Evolutionary conservation across 352 stramenopile species (phyloP), one percentile per base, ranked within the genome.

Genomic region (Pythium phragmiticola): DNA sequence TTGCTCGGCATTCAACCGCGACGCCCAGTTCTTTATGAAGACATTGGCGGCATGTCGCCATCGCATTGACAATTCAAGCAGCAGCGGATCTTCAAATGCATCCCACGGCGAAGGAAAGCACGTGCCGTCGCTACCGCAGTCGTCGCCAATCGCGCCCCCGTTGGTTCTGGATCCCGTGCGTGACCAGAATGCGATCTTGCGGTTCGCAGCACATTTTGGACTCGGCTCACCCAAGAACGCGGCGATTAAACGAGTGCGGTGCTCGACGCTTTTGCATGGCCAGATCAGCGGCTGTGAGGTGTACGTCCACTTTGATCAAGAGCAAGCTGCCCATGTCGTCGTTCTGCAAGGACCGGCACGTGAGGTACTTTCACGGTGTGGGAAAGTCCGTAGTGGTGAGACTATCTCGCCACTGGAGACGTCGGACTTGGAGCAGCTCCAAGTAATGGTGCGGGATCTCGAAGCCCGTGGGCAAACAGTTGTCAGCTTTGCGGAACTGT

Each of bases 261-360:
- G 65, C 60, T 82, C 77, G 16, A 79, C 77, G 23, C 62, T 76
- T 17, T 60, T 84, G 5, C 69, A 78, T 36, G 71, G 73, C 6
- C 70, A 80, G 21, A 66, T 86, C 36, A 86, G 77, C 42, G 68
- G 73, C 5, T 86, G 77, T 41, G 73, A 83, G 43, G 71, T 86
- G 23, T 79, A 82, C 43, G 77, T 86, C 19, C 77, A 86, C 58
- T 86, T 86, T 57, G 77, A 86, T 34, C 70, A 77, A 50, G 73
- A 86, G 45, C 69, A 73, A 26, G 65, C 74, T 4, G 73, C 73
- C 1, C 73, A 86, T 17, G 75, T 86, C 4, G 77, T 86, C 30
- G 55, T 86, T 0, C 65, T 86, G 0, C 70, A 82, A 49, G 77
- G 77, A 1, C 73, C 77, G 2, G 70, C 73, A 7, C 75, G 73